These are phyloP conservation scores for Beauveria brongniartii DNA, from an alignment of 2,329 filamentous ascomycete species.

Conservation along the genomic window DNA sequence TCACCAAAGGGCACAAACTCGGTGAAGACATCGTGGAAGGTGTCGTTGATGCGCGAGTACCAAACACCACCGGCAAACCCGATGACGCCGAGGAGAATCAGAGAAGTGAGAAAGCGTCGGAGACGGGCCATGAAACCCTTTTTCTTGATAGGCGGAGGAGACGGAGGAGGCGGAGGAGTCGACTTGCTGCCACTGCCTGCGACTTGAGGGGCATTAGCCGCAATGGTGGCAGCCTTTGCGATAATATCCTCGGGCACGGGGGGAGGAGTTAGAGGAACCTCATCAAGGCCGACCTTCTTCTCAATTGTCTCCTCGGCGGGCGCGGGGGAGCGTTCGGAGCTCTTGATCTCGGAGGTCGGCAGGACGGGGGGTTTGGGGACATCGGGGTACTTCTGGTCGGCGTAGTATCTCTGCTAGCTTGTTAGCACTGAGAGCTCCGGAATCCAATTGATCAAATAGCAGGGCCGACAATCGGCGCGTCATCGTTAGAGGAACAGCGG, in stretches of 20 bases:
- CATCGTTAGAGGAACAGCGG: neutral
- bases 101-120: slow-evolving; percentile 66
- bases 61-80: slow-evolving; percentile 84
- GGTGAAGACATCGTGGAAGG: slow-evolving; percentile 98
- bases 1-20: slow-evolving; percentile 94
- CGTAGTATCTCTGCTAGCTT: slow-evolving; percentile 44
- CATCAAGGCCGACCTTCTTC: slow-evolving; percentile 28
- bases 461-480: neutral
- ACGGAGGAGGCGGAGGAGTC: slow-evolving; percentile 19
- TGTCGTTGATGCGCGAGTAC: slow-evolving; percentile 89
- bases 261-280: slow-evolving; percentile 34
- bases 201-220: slow-evolving; percentile 15
- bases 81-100: slow-evolving; percentile 67
- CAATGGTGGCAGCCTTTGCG: slow-evolving; percentile 22
- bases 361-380: slow-evolving; percentile 43
- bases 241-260: slow-evolving; percentile 17
- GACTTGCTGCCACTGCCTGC: slow-evolving; percentile 29
- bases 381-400: slow-evolving; percentile 44
- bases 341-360: slow-evolving; percentile 45
- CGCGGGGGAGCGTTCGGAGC: slow-evolving; percentile 36
- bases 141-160: slow-evolving; percentile 39
- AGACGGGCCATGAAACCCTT: slow-evolving; percentile 64
- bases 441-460: neutral
- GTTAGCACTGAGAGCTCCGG: neutral
- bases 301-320: slow-evolving; percentile 28